These are phyloP conservation scores for Oryza meyeriana DNA, from an alignment of 176 grass and related monocot species.

Conservation along the genomic window DNA sequence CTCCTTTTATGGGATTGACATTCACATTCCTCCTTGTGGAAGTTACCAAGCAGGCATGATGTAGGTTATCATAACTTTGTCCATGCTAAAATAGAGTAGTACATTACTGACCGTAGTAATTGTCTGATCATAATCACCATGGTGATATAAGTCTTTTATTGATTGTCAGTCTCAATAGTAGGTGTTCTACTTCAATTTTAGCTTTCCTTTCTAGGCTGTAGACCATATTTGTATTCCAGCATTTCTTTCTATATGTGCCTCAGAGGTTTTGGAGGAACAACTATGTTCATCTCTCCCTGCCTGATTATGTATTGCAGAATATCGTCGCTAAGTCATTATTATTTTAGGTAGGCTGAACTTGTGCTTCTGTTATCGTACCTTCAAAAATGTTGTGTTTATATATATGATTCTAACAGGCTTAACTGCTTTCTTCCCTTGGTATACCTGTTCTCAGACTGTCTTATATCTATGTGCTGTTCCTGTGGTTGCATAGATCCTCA, in stretches of 20 bases:
- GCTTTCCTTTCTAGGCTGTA: not conserved
- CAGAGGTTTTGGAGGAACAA: not conserved
- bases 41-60: not conserved
- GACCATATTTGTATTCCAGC: not conserved
- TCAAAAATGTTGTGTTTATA: not conserved
- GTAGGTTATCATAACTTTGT: not conserved
- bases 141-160: not conserved
- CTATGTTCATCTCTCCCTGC: not conserved
- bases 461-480: not conserved
- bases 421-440: not conserved
- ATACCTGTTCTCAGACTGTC: not conserved
- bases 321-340: not conserved
- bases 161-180: not conserved
- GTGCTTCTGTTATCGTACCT: not conserved
- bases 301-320: constrained; percentile 9
- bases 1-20: not conserved
- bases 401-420: not conserved
- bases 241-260: not conserved
- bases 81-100: not conserved
- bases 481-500: not conserved
- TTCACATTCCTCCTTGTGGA: not conserved
- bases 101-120: not conserved
- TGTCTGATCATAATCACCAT: not conserved
- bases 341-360: not conserved
- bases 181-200: not conserved